Evolutionary conservation across 2,329 filamentous ascomycete genomes (phyloP), one percentile per base, ranked within the genome.

Genomic region (Fusarium acutatum): DNA sequence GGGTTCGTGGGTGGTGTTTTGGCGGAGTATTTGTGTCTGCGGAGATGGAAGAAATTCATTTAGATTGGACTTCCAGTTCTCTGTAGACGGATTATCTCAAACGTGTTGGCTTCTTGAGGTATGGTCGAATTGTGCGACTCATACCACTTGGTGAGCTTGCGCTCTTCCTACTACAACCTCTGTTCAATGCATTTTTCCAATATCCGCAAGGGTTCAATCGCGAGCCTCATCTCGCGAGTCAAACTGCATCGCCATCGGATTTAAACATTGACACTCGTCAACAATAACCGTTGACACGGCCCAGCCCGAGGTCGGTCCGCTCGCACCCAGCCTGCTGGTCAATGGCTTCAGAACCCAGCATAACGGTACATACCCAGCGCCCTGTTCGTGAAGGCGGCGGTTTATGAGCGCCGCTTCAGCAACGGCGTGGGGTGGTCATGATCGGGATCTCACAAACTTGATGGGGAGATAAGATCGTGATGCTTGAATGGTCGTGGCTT

Each of bases 231-330:
- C 6, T 30, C 14, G 9, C 46, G 30, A 32, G 30, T 32, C 28
- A 30, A 49, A 14, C 6, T n/a, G 14, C 24, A 28, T 17, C 11
- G 15, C 7, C 4, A n/a, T 75, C 56, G 46, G 69, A 41, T 50
- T 58, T 49, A 4, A 61, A 47, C 10, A 41, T 64, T 59, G 18
- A 69, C 46, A 32, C 81, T 60, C 5, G 80, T 80, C 17, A 77
- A 80, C 70, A 13, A 84, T 64, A 11, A 80, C 73, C 18, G 76
- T 58, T 4, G 77, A 79, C 43, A 82, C 28, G 60, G 57, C 41
- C 62, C 67, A 10, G 80, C 44, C 46, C 58, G 62, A 20, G 75
- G 28, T 14, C 60, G 75, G 10, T 59, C 28, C 47, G 72, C 20
- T 75, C 15, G 74, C 72, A 17, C 26, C n/a, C 49, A 43, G 34